phyloP scores from a whole-genome alignment of 768 basidiomycete species.

The Termitomyces sp. region DNA sequence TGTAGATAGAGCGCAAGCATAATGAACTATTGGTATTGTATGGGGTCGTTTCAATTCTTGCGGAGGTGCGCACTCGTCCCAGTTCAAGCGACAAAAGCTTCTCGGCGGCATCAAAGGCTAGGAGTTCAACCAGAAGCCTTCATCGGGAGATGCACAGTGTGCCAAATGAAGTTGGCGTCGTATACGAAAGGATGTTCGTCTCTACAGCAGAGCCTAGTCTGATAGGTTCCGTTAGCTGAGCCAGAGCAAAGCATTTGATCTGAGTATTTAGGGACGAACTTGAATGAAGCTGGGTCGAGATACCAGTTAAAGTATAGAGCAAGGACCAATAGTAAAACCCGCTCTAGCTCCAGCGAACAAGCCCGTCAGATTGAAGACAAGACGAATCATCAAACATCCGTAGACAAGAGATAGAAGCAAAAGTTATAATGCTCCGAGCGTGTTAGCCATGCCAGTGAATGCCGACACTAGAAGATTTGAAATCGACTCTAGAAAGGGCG shows the following conservation, averaged over 20 bases:
- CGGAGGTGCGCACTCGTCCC: slow-evolving; percentile 54
- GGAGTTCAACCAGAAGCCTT: too few relatives aligned
- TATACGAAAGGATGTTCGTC: too few relatives aligned
- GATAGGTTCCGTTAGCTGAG: not conserved
- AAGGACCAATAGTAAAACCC: not conserved
- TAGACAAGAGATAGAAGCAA: not conserved
- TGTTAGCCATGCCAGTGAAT: not conserved
- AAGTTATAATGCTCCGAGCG: not conserved
- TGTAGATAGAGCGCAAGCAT: slow-evolving; percentile 59
- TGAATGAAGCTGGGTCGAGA: too few relatives aligned
- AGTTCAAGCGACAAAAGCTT: slow-evolving; percentile 51
- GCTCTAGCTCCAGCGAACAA: not conserved
- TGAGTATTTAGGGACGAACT: too few relatives aligned
- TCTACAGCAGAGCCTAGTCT: slow-evolving; percentile 45
- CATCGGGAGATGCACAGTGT: too few relatives aligned
- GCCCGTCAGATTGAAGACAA: not conserved
- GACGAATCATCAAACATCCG: not conserved
- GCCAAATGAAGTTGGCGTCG: too few relatives aligned
- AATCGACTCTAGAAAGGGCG: not conserved
- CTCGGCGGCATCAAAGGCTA: not conserved
- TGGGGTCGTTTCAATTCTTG: slow-evolving; percentile 37
- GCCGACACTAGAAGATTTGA: not conserved
- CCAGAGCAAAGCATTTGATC: not conserved
- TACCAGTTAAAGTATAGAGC: too few relatives aligned
- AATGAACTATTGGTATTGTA: slow-evolving; percentile 53